Conservation (phyloP, 805 yeast species). For the Myxozyma melibiosi region DNA sequence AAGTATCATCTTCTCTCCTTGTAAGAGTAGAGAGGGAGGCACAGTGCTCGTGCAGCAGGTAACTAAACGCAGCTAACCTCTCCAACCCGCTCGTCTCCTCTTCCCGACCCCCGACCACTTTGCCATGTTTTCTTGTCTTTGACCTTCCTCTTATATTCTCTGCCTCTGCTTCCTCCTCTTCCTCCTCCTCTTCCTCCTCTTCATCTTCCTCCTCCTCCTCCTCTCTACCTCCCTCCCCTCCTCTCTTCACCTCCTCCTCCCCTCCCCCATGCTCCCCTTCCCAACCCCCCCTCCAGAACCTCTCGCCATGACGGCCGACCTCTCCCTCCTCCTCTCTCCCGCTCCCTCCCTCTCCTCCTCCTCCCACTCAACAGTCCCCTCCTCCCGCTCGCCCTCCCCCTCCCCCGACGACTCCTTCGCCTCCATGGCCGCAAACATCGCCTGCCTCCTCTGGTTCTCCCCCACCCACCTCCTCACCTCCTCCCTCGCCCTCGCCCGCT, state of each 20-base stretch:
- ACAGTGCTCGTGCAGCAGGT: too few relatives aligned
- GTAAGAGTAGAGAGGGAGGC: too few relatives aligned
- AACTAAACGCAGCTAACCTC: too few relatives aligned
- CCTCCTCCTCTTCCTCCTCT: background rate
- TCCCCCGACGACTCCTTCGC: conserved; percentile 16
- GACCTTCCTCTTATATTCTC: background rate
- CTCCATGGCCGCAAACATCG: conserved; percentile 36
- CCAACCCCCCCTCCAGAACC: conserved; percentile 10
- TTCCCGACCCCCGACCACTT: background rate
- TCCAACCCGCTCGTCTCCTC: background rate
- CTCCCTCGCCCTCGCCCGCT: background rate
- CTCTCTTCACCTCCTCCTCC: background rate
- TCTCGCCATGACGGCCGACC: conserved; percentile 1
- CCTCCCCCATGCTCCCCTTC: conserved; percentile 3
- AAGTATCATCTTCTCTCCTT: too few relatives aligned
- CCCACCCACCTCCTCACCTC: conserved; percentile 16
- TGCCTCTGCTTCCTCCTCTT: background rate
- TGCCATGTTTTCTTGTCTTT: background rate
- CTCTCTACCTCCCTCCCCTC: background rate
- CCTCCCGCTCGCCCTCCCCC: conserved; percentile 6
- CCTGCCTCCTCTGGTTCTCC: conserved; percentile 41
- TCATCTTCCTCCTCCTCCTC: background rate
- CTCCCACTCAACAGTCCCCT: conserved; percentile 6
- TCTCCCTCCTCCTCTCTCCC: conserved; percentile 11
- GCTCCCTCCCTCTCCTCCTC: background rate